These are phyloP conservation scores for Colletotrichum nymphaeae DNA, from an alignment of 2,329 filamentous ascomycete species.

Conservation along the genomic window DNA sequence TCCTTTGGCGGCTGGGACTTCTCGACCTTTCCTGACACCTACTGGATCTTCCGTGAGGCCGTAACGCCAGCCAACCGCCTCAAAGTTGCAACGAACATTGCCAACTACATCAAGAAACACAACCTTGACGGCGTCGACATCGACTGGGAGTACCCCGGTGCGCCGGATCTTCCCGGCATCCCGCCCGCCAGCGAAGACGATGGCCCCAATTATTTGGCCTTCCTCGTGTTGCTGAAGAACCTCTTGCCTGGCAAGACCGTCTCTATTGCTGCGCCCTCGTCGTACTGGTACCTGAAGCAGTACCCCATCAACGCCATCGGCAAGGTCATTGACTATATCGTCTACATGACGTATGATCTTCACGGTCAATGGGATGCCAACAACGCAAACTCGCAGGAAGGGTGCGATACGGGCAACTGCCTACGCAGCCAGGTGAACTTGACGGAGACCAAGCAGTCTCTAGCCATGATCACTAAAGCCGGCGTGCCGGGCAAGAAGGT, in stretches of 20 bases:
- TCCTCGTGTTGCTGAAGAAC: constrained; percentile 40
- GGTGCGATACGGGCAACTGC: constrained; percentile 46
- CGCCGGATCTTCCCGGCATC: constrained; percentile 37
- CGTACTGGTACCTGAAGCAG: constrained; percentile 49
- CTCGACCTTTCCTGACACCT: constrained; percentile 50
- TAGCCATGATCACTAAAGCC: neutral
- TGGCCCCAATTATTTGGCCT: constrained; percentile 45
- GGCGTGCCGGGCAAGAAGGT: neutral
- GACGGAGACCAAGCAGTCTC: constrained; percentile 40
- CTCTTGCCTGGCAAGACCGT: constrained; percentile 28
- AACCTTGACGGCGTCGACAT: constrained; percentile 36
- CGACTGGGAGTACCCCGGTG: constrained; percentile 33
- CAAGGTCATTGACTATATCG: constrained; percentile 43
- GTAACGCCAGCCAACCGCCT: constrained; percentile 46
- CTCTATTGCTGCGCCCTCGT: constrained; percentile 42
- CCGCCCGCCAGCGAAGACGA: constrained; percentile 41
- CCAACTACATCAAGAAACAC: constrained; percentile 19
- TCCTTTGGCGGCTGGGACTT: constrained; percentile 56
- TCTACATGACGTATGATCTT: constrained; percentile 53
- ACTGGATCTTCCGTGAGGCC: constrained; percentile 49
- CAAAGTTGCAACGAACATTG: constrained; percentile 42
- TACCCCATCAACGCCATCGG: constrained; percentile 42
- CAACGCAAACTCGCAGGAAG: constrained; percentile 41
- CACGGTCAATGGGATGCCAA: constrained; percentile 44
- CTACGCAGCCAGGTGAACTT: constrained; percentile 49